Conservation (phyloP, 2,329 filamentous ascomycete species). For the Cercospora berteroae region DNA sequence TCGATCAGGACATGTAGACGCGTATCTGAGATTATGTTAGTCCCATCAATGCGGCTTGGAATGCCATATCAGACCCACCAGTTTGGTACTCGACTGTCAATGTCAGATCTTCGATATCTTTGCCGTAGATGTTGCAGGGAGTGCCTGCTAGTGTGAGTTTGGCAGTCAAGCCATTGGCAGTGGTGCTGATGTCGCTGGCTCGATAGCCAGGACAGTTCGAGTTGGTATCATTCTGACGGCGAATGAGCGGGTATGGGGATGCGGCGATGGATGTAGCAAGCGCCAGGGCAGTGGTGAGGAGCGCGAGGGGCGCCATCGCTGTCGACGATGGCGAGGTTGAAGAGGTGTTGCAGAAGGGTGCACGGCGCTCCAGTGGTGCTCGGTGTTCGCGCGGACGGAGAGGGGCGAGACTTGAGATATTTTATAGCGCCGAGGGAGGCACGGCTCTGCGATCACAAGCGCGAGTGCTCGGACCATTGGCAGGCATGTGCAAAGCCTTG, state of each 20-base stretch:
- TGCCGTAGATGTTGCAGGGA: constrained; percentile 61
- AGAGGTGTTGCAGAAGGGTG: constrained; percentile 1
- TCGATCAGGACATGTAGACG: constrained; percentile 75
- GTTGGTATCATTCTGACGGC: constrained; percentile 23
- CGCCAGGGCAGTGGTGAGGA: constrained; percentile 20
- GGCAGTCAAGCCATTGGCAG: constrained; percentile 61
- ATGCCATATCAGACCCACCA: constrained; percentile 41
- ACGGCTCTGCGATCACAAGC: constrained; percentile 1
- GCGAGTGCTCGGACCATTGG: constrained; percentile 4
- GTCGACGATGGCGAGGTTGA: neutral
- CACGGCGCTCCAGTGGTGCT: neutral
- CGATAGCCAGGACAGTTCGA: constrained; percentile 64
- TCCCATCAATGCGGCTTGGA: constrained; percentile 1
- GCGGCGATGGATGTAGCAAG: constrained; percentile 22
- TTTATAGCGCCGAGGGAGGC: constrained; percentile 15
- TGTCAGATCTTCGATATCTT: constrained; percentile 56
- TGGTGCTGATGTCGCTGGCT: constrained; percentile 59
- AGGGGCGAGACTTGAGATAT: constrained; percentile 7
- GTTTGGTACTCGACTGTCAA: constrained; percentile 62
- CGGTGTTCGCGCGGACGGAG: neutral
- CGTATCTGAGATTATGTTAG: constrained; percentile 28
- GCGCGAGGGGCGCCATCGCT: constrained; percentile 21
- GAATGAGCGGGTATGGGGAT: constrained; percentile 19
- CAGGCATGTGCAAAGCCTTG: constrained; percentile 10
- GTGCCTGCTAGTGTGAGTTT: constrained; percentile 66